These are phyloP conservation scores for Arachnomyces sp. DNA, from an alignment of 2,329 filamentous ascomycete species.

Conservation along the genomic window DNA sequence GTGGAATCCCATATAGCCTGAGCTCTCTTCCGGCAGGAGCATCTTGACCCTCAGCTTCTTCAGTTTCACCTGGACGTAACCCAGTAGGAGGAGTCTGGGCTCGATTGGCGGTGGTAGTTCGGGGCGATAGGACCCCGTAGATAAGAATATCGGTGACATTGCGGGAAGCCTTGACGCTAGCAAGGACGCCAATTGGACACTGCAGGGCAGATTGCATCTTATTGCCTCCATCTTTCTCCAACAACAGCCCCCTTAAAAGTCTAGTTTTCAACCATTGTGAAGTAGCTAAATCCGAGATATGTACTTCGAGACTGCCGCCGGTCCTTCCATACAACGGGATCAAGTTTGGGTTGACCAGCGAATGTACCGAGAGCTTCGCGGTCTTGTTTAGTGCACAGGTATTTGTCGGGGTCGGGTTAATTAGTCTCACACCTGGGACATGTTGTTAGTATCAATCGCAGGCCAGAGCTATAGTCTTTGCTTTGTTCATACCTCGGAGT, in stretches of 20 bases:
- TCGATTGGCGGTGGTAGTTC: conserved; percentile 18
- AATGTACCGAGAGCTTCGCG: conserved; percentile 24
- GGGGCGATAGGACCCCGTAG: conserved; percentile 30
- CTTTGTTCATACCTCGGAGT: too few relatives aligned
- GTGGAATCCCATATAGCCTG: conserved; percentile 30
- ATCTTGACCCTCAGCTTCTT: conserved; percentile 3
- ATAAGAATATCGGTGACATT: conserved; percentile 31
- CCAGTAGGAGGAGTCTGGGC: conserved; percentile 30
- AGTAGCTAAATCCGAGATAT: conserved; percentile 24
- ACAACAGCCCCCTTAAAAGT: conserved; percentile 28
- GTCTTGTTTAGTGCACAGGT: conserved; percentile 28
- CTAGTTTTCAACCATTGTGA: conserved; percentile 33
- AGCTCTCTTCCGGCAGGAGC: conserved; percentile 21
- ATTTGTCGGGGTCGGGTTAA: conserved; percentile 26
- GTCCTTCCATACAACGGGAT: conserved; percentile 34
- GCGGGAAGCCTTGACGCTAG: conserved; percentile 21
- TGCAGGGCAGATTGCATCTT: conserved; percentile 21
- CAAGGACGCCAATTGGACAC: conserved; percentile 32
- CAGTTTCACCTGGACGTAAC: conserved; percentile 20
- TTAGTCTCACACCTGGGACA: conserved; percentile 25
- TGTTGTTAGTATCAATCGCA: conserved; percentile 2
- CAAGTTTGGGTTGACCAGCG: conserved; percentile 33
- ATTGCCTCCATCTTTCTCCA: conserved; percentile 22
- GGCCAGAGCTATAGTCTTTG: too few relatives aligned
- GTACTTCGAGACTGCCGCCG: conserved; percentile 34